Percentiles rank a stretch among this genome's conserved stretches.
These are phyloP conservation scores for Cytospora piceae DNA, from an alignment of 2,329 filamentous ascomycete species.

Conservation along the genomic window DNA sequence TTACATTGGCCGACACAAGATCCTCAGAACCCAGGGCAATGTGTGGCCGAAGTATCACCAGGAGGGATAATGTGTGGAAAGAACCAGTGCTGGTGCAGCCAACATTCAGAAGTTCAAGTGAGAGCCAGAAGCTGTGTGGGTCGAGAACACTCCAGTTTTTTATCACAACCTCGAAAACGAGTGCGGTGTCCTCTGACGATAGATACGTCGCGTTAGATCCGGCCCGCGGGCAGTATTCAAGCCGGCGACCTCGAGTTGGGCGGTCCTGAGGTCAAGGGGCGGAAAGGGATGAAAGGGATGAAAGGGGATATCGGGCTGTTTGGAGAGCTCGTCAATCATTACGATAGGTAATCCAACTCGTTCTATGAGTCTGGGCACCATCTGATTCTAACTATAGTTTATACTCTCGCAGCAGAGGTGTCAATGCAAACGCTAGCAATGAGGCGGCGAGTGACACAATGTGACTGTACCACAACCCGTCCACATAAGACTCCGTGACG, in stretches of 20 bases:
- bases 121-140: background rate
- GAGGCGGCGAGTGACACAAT: conserved; percentile 40
- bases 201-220: too few species aligned
- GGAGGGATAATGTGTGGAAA: background rate
- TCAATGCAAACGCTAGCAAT: conserved; percentile 34
- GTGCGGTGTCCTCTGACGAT: background rate
- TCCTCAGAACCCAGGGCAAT: background rate
- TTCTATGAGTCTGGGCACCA: background rate
- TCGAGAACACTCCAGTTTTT: background rate
- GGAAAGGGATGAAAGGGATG: too few species aligned
- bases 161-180: background rate
- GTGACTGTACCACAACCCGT: conserved; percentile 42
- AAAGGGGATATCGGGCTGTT: too few species aligned
- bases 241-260: too few species aligned
- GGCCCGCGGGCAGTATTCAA: too few species aligned
- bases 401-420: conserved; percentile 37
- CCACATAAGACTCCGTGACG: conserved; percentile 41
- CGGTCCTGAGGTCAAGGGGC: too few species aligned
- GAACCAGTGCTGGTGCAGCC: too few species aligned
- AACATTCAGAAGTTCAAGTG: background rate
- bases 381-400: conserved; percentile 26
- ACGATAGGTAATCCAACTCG: background rate
- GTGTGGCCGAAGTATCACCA: background rate
- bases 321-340: background rate
- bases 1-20: background rate